These are phyloP conservation scores for Nigrospora osmanthi DNA, from an alignment of 2,329 filamentous ascomycete genomes.

Conservation along the genomic window DNA sequence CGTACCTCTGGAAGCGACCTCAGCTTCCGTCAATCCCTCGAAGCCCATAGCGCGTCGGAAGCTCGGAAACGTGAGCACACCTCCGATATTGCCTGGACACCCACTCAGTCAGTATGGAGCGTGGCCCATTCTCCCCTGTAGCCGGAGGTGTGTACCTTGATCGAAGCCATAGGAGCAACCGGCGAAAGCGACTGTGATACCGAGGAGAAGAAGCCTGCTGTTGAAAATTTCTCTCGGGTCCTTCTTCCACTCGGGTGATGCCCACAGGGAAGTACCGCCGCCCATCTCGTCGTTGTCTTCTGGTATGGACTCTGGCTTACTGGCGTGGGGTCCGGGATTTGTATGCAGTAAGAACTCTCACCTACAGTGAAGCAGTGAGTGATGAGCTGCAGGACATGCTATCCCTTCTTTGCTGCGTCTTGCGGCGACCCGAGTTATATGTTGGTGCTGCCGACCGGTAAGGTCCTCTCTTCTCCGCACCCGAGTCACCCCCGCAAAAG, in stretches of 20 bases:
- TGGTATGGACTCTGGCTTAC: too few species aligned
- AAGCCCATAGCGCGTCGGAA: constrained; percentile 26
- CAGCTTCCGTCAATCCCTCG: constrained; percentile 14
- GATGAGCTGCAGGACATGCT: background rate
- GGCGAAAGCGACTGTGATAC: constrained; percentile 23
- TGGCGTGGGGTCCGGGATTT: background rate
- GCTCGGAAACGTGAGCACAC: constrained; percentile 23
- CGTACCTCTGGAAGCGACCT: constrained; percentile 12
- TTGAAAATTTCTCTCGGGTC: constrained; percentile 29
- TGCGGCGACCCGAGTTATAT: background rate
- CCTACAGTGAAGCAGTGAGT: background rate
- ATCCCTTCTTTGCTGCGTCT: background rate
- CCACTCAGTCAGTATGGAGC: too few species aligned
- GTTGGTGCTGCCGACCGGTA: background rate
- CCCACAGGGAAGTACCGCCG: constrained; percentile 27
- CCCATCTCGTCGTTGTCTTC: constrained; percentile 16
- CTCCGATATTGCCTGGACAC: constrained; percentile 19
- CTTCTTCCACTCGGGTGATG: constrained; percentile 24
- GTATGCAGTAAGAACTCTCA: background rate
- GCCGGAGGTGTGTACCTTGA: constrained; percentile 13
- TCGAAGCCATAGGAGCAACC: constrained; percentile 30
- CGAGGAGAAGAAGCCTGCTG: constrained; percentile 19
- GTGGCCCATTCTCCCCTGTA: too few species aligned
- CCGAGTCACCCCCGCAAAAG: background rate
- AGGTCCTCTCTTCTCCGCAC: background rate